Evolutionary conservation across 305 asterid species (phyloP).

Genomic region (Fraxinus platypoda): DNA sequence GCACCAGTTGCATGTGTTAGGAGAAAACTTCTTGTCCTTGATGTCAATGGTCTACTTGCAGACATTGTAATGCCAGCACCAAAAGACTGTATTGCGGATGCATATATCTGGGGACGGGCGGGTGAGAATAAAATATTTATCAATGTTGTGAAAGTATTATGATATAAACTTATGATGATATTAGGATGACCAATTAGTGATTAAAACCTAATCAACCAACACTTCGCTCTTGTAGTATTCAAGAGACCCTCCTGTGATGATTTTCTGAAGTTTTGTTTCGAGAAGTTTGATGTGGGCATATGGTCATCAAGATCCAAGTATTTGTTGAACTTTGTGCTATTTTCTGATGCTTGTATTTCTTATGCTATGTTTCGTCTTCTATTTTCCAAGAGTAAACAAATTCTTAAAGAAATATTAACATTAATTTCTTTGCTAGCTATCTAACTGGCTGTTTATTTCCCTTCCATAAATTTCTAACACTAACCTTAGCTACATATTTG

Average conservation of each 20-base stretch:
- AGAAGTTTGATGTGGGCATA: constrained; percentile 70
- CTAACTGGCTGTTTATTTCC: constrained; percentile 2
- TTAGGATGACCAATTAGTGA: constrained; percentile 1
- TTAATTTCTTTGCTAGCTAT: not conserved
- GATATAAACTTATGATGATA: not conserved
- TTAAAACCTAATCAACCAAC: constrained; percentile 22
- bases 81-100: constrained; percentile 41
- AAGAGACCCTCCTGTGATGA: constrained; percentile 83
- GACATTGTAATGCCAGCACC: constrained; percentile 73
- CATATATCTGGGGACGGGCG: constrained; percentile 58
- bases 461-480: constrained; percentile 16
- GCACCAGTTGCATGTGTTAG: constrained; percentile 20
- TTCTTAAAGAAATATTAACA: constrained; percentile 1
- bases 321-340: not conserved
- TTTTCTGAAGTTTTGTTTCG: constrained; percentile 77
- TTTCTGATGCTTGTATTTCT: not conserved
- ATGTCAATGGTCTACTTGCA: constrained; percentile 87
- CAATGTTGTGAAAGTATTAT: not conserved
- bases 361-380: not conserved
- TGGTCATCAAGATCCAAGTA: constrained; percentile 96
- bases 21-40: constrained; percentile 85
- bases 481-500: constrained; percentile 28
- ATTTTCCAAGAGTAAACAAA: not conserved
- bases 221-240: constrained; percentile 57
- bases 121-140: constrained; percentile 46